Percentiles rank a stretch among this genome's conserved stretches.
Evolutionary conservation across 208 protist species (phyloP).

Genomic region (Wallacemonas sp.): DNA sequence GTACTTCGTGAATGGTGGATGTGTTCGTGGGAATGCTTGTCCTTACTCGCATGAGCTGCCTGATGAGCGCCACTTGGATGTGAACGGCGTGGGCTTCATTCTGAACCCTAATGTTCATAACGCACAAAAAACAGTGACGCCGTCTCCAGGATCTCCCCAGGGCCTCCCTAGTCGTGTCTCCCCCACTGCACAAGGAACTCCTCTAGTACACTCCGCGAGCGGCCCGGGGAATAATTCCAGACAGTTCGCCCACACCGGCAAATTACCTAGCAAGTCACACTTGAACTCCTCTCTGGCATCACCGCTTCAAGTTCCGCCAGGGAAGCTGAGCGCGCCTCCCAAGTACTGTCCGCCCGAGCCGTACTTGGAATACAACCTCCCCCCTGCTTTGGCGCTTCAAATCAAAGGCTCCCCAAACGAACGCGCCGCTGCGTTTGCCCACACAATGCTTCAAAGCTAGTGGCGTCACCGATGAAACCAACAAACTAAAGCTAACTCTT

Average conservation of each 20-base stretch:
- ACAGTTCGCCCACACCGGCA: neutral
- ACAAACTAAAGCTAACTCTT: neutral
- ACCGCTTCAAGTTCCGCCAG: conserved; percentile 4
- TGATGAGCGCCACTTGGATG: conserved; percentile 88
- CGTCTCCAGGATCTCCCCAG: conserved; percentile 19
- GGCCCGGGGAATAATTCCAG: neutral
- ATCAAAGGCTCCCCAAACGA: conserved; percentile 53
- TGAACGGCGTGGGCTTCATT: conserved; percentile 87
- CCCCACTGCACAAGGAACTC: neutral
- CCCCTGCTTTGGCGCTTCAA: conserved; percentile 81
- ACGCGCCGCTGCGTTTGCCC: conserved; percentile 38
- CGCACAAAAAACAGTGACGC: conserved; percentile 76
- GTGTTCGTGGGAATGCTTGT: conserved; percentile 73
- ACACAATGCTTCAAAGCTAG: conserved; percentile 68
- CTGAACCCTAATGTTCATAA: conserved; percentile 89
- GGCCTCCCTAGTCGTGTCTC: conserved; percentile 7
- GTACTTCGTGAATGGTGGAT: conserved; percentile 89
- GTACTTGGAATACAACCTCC: conserved; percentile 85
- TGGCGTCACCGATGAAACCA: neutral
- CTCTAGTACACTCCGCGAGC: conserved; percentile 12
- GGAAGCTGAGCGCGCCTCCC: conserved; percentile 49
- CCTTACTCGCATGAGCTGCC: conserved; percentile 87
- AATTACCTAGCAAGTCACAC: neutral
- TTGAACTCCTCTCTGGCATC: neutral
- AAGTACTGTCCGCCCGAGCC: conserved; percentile 86